Conservation (phyloP, 352 stramenopile species). For the Elongisporangium anandrum region DNA sequence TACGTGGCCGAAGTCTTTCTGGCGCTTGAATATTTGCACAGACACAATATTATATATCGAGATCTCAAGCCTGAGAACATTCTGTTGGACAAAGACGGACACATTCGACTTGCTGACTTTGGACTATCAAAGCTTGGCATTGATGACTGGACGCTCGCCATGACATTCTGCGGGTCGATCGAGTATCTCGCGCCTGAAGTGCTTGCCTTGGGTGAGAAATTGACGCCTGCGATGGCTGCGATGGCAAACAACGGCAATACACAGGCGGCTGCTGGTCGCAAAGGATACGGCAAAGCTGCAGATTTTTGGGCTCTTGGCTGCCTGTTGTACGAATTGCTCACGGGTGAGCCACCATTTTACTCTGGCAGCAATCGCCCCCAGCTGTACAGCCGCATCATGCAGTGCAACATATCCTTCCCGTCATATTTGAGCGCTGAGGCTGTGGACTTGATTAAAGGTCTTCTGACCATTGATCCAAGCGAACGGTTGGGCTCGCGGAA, state of each 20-base stretch:
- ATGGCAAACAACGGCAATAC: conserved; percentile 1
- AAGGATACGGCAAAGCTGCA: conserved; percentile 82
- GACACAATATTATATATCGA: conserved; percentile 77
- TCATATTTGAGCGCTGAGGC: conserved; percentile 44
- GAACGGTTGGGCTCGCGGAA: conserved; percentile 51
- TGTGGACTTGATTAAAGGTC: conserved; percentile 35
- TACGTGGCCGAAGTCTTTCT: conserved; percentile 87
- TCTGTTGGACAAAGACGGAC: conserved; percentile 79
- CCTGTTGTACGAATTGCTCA: conserved; percentile 90
- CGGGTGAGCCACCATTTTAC: conserved; percentile 82
- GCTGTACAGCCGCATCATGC: conserved; percentile 63
- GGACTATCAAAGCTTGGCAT: conserved; percentile 77
- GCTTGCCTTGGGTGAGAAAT: conserved; percentile 39
- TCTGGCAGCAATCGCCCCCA: conserved; percentile 53
- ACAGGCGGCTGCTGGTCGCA: conserved; percentile 3
- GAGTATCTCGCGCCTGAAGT: conserved; percentile 87
- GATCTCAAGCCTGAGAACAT: conserved; percentile 93
- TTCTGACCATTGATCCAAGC: conserved; percentile 49
- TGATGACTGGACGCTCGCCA: conserved; percentile 54
- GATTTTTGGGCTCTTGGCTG: conserved; percentile 88
- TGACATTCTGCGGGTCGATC: conserved; percentile 85
- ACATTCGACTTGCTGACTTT: conserved; percentile 89
- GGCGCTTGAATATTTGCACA: conserved; percentile 73
- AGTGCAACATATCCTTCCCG: conserved; percentile 41
- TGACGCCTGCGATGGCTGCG: background rate